phyloP scores from a whole-genome alignment of 164 flowering plant genomes.

The Nelumbo lutea region DNA sequence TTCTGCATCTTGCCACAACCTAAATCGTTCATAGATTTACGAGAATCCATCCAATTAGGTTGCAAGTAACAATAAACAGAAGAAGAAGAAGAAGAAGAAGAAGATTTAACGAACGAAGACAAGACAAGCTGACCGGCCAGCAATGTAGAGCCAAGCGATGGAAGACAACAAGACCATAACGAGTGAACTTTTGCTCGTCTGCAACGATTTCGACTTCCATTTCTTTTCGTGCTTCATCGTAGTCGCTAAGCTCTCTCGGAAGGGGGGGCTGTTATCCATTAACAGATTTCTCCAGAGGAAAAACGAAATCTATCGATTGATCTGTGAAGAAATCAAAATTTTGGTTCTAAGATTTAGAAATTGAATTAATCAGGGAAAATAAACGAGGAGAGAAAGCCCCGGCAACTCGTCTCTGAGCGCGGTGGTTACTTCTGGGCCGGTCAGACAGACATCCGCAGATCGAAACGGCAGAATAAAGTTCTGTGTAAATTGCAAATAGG shows the following conservation, averaged over 20 bases:
- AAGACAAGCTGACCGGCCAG: slow-evolving; percentile 61
- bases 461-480: no score
- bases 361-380: no score
- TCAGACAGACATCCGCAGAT: no score
- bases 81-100: neutral
- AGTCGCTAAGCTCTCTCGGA: slow-evolving; percentile 43
- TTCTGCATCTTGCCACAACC: slow-evolving; percentile 98
- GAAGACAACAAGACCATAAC: slow-evolving; percentile 80
- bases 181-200: slow-evolving; percentile 44
- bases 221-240: slow-evolving; percentile 52
- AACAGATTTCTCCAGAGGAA: neutral
- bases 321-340: no score
- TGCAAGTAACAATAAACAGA: neutral
- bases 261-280: slow-evolving; percentile 12
- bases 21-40: slow-evolving; percentile 14
- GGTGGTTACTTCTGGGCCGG: no score
- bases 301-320: no score
- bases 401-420: no score
- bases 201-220: slow-evolving; percentile 47
- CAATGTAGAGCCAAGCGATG: slow-evolving; percentile 91
- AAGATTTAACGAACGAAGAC: neutral
- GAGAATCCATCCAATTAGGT: neutral
- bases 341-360: no score
- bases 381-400: no score
- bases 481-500: no score